Base-by-base conservation (phyloP, 129 eudicot genomes). In the Chrysanthemum lavandulifolium region DNA sequence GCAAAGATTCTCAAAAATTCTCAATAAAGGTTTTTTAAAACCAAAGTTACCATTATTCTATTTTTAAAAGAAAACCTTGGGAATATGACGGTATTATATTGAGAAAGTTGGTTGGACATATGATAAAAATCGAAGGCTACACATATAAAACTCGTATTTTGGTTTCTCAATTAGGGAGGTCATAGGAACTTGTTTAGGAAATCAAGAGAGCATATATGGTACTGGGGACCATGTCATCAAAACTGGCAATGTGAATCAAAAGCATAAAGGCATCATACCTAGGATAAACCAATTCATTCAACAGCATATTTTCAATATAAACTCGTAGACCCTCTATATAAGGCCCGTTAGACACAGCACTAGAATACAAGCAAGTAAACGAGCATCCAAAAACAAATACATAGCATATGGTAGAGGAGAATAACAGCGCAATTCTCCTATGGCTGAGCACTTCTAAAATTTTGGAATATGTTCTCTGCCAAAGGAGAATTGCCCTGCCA, bases 341-440 rank as follows among this genome's bases (percentile, higher is more conserved):
- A 80, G 56, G 23, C 76, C 13, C 53, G n/a, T 27, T 15, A 3
- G 70, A 78, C 43, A 69, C 69, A 74, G 69, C 61, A 62, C 21
- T 19, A 60, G n/a, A 21, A 51, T 65, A 71, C 43, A 16, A 71
- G 57, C 57, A 23, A 69, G 51, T 15, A 13, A 73, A 60, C 19
- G n/a, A 23, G 50, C 7, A 4, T 36, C 45, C 45, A 36, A 36
- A 36, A 36, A 36, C 2, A 36, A 27, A 57, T 16, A 23, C 8
- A 13, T 13, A 68, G 15, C 10, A 19, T 73, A 84, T 31, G 77
- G 82, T 57, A 54, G 77, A 62, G 70, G 12, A 77, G 78, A 79
- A 83, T 86, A 67, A 80, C 91, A 83, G 84, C 13, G 87, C 60
- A 78, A 62, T 83, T 67, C 91, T 86, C 87, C 85, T 77, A 57